Base-by-base conservation (phyloP, 768 basidiomycete species). In the Hirschioporus abietinus region DNA sequence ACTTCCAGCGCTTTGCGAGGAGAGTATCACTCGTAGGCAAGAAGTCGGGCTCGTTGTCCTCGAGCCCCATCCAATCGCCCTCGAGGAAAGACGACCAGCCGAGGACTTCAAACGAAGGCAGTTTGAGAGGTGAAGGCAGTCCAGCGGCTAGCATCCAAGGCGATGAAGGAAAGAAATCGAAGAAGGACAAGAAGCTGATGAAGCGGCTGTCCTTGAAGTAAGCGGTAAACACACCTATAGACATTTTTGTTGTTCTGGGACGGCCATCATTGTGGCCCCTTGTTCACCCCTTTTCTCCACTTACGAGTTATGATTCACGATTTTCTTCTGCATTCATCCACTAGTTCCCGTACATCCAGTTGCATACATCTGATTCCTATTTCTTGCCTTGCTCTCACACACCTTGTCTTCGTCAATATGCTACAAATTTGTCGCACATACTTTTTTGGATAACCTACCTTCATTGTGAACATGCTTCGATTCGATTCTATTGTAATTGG, bases 1-100 rank as follows among this genome's bases (percentile, higher is more conserved):
- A 93, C 72, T 91, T 95, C 81, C 91, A 92, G 74, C 84, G 91
- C 20, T 73, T 94, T 42, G 92, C 91, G 18, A 81, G 91, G 67
- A 81, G 86, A 68, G 88, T 94, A 65, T 92, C 91, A 10, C 75
- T 91, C 59, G 83, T 80, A 30, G 83, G 87, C 0, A 82, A 84
- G 60, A 84, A 88, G 27, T 83, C 85, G 68, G 84, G 83, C 42
- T 83, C 81, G 25, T 78, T 81, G 10, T 79, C 84, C 20, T 83
- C 81, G 8, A 82, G 85, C 27, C 78, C 75, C 1, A 77, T 79
- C 42, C 71, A 59, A 18, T 35, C 64, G 8, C 60, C 65, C 12
- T 66, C 65, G 57, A 58, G 52, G 8, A 65, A 68, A 58, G 65
- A 66, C 15, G 64, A 64, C 65, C 63, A 52, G 30, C 52, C 63